phyloP scores from a whole-genome alignment of 768 basidiomycete genomes.

The Trametes meyenii region DNA sequence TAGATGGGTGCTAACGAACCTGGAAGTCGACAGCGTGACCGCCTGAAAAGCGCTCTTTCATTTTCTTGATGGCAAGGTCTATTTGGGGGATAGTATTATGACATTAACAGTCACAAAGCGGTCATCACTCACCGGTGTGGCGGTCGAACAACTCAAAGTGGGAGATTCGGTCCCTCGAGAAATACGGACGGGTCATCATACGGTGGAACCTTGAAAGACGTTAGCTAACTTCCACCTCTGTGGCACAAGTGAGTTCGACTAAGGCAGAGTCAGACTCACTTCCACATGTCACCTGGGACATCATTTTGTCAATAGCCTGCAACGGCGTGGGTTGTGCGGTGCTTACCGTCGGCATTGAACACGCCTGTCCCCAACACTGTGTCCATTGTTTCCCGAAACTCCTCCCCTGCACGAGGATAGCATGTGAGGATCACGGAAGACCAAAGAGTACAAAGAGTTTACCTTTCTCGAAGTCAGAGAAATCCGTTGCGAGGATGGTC shows the following conservation, averaged over 20 bases:
- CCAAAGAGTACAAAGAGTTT: background rate
- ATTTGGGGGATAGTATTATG: background rate
- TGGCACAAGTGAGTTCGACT: background rate
- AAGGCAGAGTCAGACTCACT: constrained; percentile 18
- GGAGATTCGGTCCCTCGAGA: constrained; percentile 38
- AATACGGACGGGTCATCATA: constrained; percentile 42
- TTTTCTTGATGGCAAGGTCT: constrained; percentile 31
- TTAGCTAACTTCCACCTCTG: background rate
- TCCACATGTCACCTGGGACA: constrained; percentile 35
- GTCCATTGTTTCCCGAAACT: constrained; percentile 35
- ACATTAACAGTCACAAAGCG: background rate
- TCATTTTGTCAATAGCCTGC: background rate
- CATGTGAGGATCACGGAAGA: background rate
- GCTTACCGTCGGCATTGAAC: constrained; percentile 55
- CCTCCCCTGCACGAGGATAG: constrained; percentile 31
- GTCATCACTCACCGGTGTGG: constrained; percentile 35
- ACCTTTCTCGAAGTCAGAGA: constrained; percentile 49
- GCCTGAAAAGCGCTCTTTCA: constrained; percentile 31
- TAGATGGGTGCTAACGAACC: background rate
- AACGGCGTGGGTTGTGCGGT: too few relatives aligned
- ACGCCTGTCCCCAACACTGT: constrained; percentile 53
- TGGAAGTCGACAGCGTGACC: constrained; percentile 38
- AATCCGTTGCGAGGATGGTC: constrained; percentile 39
- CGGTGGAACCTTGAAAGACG: constrained; percentile 33
- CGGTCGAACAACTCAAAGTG: constrained; percentile 40